phyloP scores from a whole-genome alignment of 805 yeast species.

The Candida pini region DNA sequence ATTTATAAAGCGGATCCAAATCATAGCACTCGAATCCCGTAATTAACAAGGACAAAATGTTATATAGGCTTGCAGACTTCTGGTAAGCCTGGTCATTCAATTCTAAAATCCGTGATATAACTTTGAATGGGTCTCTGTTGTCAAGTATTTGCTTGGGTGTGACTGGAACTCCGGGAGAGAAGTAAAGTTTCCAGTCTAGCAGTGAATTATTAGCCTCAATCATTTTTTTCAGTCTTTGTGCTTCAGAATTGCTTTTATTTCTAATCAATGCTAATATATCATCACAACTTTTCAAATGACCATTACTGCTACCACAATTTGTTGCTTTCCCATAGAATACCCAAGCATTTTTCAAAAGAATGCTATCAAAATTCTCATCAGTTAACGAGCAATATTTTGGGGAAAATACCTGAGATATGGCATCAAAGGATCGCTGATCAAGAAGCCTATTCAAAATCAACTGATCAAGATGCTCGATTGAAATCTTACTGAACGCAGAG shows the following conservation, averaged over 20 bases:
- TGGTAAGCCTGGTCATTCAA: constrained; percentile 47
- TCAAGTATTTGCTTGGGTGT: constrained; percentile 24
- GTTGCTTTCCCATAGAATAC: constrained; percentile 22
- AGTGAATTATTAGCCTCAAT: constrained; percentile 19
- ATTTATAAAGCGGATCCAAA: constrained; percentile 4
- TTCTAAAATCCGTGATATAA: constrained; percentile 36
- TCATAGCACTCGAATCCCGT: constrained; percentile 30
- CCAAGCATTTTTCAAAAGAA: constrained; percentile 21
- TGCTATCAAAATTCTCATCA: constrained; percentile 5
- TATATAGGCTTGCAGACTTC: constrained; percentile 36
- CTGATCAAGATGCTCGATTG: constrained; percentile 15
- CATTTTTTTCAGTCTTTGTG: constrained; percentile 9
- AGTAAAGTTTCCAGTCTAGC: constrained; percentile 25
- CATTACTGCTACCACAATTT: constrained; percentile 24
- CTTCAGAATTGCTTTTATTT: neutral
- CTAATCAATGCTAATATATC: constrained; percentile 17
- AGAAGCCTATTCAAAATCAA: constrained; percentile 19
- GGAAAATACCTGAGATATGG: constrained; percentile 12
- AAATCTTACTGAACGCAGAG: constrained; percentile 20
- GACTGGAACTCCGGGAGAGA: constrained; percentile 25
- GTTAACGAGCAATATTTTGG: constrained; percentile 16
- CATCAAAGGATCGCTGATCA: constrained; percentile 14
- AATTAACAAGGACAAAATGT: constrained; percentile 36
- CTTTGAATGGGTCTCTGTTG: constrained; percentile 18
- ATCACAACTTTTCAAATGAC: constrained; percentile 19